These are phyloP conservation scores for Agaricus blazei DNA, from an alignment of 768 basidiomycete species.

Conservation along the genomic window DNA sequence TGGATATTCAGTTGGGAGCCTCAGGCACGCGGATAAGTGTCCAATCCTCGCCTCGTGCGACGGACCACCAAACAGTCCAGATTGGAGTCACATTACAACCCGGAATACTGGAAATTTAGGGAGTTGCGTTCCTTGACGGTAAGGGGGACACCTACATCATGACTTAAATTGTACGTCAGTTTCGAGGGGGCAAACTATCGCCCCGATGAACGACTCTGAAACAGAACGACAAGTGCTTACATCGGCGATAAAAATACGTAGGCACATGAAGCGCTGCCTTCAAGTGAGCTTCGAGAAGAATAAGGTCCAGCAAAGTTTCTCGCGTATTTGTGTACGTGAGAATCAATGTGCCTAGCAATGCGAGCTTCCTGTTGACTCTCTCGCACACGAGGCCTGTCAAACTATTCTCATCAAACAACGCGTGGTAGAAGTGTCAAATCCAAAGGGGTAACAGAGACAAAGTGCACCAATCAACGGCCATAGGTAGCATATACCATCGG, in stretches of 20 bases:
- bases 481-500: not conserved
- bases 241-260: constrained; percentile 4
- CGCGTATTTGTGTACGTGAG: constrained; percentile 5
- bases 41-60: too few species aligned
- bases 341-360: constrained; percentile 1
- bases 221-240: constrained; percentile 1
- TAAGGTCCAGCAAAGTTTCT: not conserved
- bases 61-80: not conserved
- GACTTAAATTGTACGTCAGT: constrained; percentile 8
- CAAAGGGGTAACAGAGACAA: not conserved
- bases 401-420: not conserved
- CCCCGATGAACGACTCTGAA: not conserved
- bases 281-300: constrained; percentile 7
- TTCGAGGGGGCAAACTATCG: not conserved
- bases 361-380: constrained; percentile 2
- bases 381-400: constrained; percentile 11
- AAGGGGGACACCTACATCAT: not conserved
- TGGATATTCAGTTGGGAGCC: not conserved
- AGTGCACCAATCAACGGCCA: not conserved
- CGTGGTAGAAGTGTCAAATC: not conserved
- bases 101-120: not conserved
- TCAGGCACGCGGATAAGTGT: not conserved
- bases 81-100: not conserved
- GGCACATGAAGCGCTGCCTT: not conserved
- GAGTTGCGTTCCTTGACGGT: not conserved